Evolutionary conservation across 495 filamentous ascomycete genomes (phyloP), one percentile per base, ranked within the genome.

Genomic region (Daldinia caldariorum): DNA sequence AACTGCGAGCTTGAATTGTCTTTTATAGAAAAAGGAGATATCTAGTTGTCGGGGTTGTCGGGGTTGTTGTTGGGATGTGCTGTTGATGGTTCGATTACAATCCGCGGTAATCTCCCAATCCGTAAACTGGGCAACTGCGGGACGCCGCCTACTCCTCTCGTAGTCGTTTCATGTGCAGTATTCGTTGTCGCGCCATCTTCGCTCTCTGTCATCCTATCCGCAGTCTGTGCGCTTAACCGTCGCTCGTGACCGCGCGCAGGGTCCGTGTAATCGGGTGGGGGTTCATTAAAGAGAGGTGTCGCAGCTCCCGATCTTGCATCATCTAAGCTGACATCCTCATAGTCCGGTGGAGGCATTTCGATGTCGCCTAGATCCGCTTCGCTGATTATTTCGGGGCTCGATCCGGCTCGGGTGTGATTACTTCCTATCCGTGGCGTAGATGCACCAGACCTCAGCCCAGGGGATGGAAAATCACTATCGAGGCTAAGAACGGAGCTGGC

Each of bases 261-360:
- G 13, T 81, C 80, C 1, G 80, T 77, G 67, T 87, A 87, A 31
- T 79, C 78, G 16, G 85, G 85, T 26, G 85, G 85, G 14, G 84
- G 82, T 22, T 83, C 84, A 50, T 77, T 77, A 31, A 79, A 74
- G 34, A 80, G 71, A 13, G 80, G 77, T 7, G 76, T 75, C 9
- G 74, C 55, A 63, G 58, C 73, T 0, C 75, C 71, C 10, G 80
- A 82, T 47, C 77, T 73, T 53, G 49, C 59, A 56, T 83, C 82
- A 43, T 81, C 81, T 29, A 87, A 65, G 62, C 81, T 83, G 4
- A 87, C 83, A 49, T 87, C 83, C 62, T 87, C 85, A 67, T 87
- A 87, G 14, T 79, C 84, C 0, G 85, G 85, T 2, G 78, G 80
- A 6, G 84, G 84, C 75, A 88, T 81, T 63, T 81, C 74, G 58